These are phyloP conservation scores for Sarcomyxa edulis DNA, from an alignment of 768 basidiomycete genomes.

Conservation along the genomic window DNA sequence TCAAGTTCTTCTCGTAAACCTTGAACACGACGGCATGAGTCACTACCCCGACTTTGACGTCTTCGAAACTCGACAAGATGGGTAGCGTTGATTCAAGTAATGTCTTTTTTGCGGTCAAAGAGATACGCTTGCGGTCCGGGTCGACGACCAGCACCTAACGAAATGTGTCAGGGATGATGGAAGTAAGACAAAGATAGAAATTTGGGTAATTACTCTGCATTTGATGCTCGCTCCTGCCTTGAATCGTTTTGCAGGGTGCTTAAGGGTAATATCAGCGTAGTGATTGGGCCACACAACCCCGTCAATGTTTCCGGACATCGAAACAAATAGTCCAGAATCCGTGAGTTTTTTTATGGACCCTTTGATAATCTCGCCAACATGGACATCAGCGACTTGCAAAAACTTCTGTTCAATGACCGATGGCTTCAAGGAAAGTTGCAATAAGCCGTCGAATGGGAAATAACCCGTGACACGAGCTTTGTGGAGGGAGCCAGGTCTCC, in stretches of 20 bases:
- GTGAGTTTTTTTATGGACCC: slow-evolving; percentile 85
- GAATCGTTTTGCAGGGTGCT: slow-evolving; percentile 89
- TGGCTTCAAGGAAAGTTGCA: slow-evolving; percentile 82
- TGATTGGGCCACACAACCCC: slow-evolving; percentile 94
- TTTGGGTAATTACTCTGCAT: slow-evolving; percentile 59
- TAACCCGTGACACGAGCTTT: slow-evolving; percentile 84
- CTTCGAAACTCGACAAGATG: slow-evolving; percentile 57
- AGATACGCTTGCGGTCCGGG: slow-evolving; percentile 71
- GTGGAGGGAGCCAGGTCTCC: slow-evolving; percentile 76
- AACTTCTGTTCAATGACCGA: slow-evolving; percentile 84
- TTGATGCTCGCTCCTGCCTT: slow-evolving; percentile 78
- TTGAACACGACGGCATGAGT: slow-evolving; percentile 83
- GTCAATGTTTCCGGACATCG: slow-evolving; percentile 82
- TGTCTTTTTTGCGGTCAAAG: slow-evolving; percentile 87
- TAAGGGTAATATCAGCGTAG: slow-evolving; percentile 91
- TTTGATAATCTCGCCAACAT: slow-evolving; percentile 82
- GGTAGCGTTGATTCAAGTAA: slow-evolving; percentile 78
- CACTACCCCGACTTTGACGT: slow-evolving; percentile 64
- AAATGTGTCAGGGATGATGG: slow-evolving; percentile 2
- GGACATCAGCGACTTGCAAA: slow-evolving; percentile 74
- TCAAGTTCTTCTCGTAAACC: slow-evolving; percentile 70
- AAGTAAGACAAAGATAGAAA: slow-evolving; percentile 4
- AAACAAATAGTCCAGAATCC: slow-evolving; percentile 77
- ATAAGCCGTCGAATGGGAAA: slow-evolving; percentile 78
- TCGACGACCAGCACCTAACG: slow-evolving; percentile 78